Evolutionary conservation across 495 filamentous ascomycete species (phyloP).

Genomic region (Xylaria flabelliformis): DNA sequence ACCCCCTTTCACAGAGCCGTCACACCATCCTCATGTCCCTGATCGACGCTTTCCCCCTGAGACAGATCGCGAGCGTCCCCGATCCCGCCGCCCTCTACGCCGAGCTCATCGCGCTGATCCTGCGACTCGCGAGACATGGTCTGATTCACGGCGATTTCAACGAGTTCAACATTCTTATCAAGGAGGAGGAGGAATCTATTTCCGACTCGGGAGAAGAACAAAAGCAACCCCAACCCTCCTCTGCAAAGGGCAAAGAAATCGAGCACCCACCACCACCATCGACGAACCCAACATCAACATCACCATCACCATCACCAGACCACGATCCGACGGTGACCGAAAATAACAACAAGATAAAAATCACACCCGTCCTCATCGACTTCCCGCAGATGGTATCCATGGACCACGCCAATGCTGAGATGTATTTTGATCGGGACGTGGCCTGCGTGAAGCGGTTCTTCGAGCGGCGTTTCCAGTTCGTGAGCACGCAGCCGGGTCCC

Average conservation of each 20-base stretch:
- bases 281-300: conserved; percentile 27
- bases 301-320: neutral
- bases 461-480: conserved; percentile 84
- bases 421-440: conserved; percentile 96
- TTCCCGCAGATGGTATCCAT: conserved; percentile 99
- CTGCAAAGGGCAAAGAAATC: conserved; percentile 37
- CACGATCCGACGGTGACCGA: conserved; percentile 20
- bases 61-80: conserved; percentile 80
- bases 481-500: conserved; percentile 79
- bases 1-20: conserved; percentile 82
- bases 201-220: conserved; percentile 37
- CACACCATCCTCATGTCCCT: conserved; percentile 96
- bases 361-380: conserved; percentile 85
- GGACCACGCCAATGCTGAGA: conserved; percentile 88
- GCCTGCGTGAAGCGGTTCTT: conserved; percentile 95
- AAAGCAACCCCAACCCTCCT: conserved; percentile 22
- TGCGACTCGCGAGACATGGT: conserved; percentile 83
- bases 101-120: conserved; percentile 84
- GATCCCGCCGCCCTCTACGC: conserved; percentile 83
- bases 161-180: conserved; percentile 97
- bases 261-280: conserved; percentile 18
- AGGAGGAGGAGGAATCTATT: conserved; percentile 71
- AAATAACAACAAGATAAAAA: conserved; percentile 38
- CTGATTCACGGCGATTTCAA: conserved; percentile 99
- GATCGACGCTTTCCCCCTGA: conserved; percentile 85